Base-by-base conservation (phyloP, 371 early-diverging fungal species). In the Conidiobolus coronatus region DNA sequence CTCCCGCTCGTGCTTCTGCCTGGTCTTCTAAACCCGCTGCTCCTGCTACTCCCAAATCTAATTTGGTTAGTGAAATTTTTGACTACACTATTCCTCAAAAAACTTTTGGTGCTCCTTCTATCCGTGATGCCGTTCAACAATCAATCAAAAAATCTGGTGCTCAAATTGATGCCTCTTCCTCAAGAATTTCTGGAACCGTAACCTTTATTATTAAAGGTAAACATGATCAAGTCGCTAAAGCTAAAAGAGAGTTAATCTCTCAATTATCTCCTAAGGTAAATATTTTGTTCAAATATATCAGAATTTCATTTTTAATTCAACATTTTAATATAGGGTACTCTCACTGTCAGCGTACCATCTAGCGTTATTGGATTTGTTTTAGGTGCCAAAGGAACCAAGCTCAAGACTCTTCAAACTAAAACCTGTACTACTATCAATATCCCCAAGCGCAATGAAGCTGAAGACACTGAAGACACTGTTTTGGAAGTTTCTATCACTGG, bases 171-270 rank as follows among this genome's bases (percentile, higher is more conserved):
- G 71, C 80, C 18, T 84, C 88, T 36, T 78, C 79, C 42, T 78
- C 82, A 63, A 66, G 70, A 29, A 69, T 70, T 40, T 67, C 73
- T 23, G 73, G 77, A 19, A 77, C 77, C n/a, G 71, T 80, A 34
- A 86, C 86, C 23, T 83, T 85, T 51, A 57, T 88, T 37, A 75
- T 93, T 59, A 75, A 75, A 55, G 91, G 94, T 44, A 68, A 72
- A 36, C 63, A 76, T 18, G 75, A 77, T 23, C 72, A 70, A 42
- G 85, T 89, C 12, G 71, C 75, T 48, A 70, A 66, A 50, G 86
- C 91, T 13, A 81, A 79, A 54, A 75, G 79, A 36, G 84, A 84
- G 43, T 59, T 92, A 22, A 60, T 74, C 48, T 58, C 77, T 49
- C 70, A 68, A 43, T 66, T 89, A 33, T 75, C 82, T 15, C 69